These are phyloP conservation scores for Cochlearia excelsa DNA, from an alignment of 345 rosid species.

Conservation along the genomic window DNA sequence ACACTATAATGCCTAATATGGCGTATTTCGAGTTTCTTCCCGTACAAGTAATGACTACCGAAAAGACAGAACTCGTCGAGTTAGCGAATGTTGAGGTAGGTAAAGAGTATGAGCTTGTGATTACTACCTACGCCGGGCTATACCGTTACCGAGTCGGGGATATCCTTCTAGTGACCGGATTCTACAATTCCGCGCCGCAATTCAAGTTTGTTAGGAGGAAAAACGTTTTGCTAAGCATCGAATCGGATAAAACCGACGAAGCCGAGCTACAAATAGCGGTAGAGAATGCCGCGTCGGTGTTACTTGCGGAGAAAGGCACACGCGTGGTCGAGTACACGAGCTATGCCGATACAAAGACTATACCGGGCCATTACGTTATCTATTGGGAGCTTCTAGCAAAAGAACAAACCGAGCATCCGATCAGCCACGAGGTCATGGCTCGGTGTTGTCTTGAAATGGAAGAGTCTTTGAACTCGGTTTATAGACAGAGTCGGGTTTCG, in stretches of 20 bases:
- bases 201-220: constrained; percentile 69
- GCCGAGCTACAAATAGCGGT: too few species aligned
- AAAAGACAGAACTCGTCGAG: constrained; percentile 48
- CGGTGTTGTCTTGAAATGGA: constrained; percentile 74
- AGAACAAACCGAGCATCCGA: too few species aligned
- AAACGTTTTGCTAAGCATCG: constrained; percentile 51
- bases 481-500: constrained; percentile 82
- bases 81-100: constrained; percentile 68
- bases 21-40: constrained; percentile 80
- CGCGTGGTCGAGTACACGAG: too few species aligned
- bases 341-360: too few species aligned
- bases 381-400: too few species aligned
- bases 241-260: too few species aligned
- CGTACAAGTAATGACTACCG: constrained; percentile 10
- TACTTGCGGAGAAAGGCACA: too few species aligned
- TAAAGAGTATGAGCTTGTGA: constrained; percentile 80
- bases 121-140: constrained; percentile 75
- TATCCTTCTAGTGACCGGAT: constrained; percentile 69
- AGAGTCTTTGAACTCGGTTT: constrained; percentile 70
- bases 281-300: too few species aligned
- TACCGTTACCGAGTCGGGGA: constrained; percentile 84
- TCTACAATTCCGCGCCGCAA: constrained; percentile 75
- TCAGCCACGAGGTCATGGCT: constrained; percentile 39
- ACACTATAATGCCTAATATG: constrained; percentile 92
- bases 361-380: too few species aligned